A percentile compares a stretch with the other conserved stretches of the same genome.
Conservation (phyloP, 139 green algal species). For the Volvox reticuliferus region DNA sequence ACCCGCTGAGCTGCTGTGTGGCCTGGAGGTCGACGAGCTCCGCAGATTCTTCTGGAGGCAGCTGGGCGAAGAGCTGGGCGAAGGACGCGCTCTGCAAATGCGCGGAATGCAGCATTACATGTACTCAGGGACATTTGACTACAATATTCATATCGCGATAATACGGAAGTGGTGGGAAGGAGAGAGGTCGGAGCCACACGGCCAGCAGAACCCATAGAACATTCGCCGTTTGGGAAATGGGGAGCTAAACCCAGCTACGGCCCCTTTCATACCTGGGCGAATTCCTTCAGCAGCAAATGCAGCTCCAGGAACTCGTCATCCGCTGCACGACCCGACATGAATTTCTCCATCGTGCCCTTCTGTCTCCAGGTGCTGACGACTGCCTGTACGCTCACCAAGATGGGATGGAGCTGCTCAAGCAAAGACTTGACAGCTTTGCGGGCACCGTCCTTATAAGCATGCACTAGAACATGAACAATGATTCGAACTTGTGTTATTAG, state of each 20-base stretch:
- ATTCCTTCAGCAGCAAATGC: conserved; percentile 2
- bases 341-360: background rate
- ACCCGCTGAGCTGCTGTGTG: background rate
- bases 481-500: background rate
- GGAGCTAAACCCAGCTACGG: background rate
- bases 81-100: background rate
- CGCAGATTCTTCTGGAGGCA: background rate
- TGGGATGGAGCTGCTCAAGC: background rate
- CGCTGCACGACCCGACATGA: background rate
- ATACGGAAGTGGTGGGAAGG: background rate
- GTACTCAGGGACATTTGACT: too few species aligned
- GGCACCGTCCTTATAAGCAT: background rate
- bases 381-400: background rate
- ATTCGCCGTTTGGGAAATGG: too few species aligned
- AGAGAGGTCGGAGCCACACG: background rate
- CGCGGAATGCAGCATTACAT: too few species aligned
- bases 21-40: background rate
- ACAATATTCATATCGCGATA: background rate
- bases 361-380: background rate
- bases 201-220: background rate
- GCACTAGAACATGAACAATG: background rate
- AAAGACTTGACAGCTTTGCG: background rate
- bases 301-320: background rate
- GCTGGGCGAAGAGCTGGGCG: background rate
- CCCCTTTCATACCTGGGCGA: background rate